Evolutionary conservation across 2,329 filamentous ascomycete species (phyloP).

Genomic region (Fusarium bactridioides): DNA sequence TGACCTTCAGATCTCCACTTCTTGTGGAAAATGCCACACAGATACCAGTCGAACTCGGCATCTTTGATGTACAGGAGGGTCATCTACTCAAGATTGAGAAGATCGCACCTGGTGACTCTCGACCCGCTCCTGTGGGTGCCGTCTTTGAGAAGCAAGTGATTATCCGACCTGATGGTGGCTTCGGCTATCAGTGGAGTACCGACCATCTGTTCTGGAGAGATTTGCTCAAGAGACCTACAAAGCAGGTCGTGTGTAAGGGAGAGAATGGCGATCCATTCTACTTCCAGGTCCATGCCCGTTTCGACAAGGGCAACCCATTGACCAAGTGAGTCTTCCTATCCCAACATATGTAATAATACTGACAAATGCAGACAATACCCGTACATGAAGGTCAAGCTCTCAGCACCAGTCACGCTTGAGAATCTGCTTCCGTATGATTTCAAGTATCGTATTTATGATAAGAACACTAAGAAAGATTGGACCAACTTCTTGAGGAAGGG

Average conservation of each 20-base stretch:
- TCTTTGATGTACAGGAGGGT: slow-evolving; percentile 87
- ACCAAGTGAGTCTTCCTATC: slow-evolving; percentile 62
- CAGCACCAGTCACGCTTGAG: slow-evolving; percentile 91
- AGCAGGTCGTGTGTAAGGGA: slow-evolving; percentile 87
- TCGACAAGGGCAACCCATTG: slow-evolving; percentile 83
- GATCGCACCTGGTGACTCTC: slow-evolving; percentile 87
- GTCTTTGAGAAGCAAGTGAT: slow-evolving; percentile 89
- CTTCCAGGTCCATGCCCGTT: slow-evolving; percentile 92
- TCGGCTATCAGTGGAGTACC: slow-evolving; percentile 94
- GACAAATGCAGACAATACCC: slow-evolving; percentile 74
- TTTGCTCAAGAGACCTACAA: slow-evolving; percentile 81
- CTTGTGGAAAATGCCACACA: slow-evolving; percentile 96
- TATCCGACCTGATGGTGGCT: slow-evolving; percentile 91
- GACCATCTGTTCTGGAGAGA: slow-evolving; percentile 94
- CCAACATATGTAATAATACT: slow-evolving; percentile 1
- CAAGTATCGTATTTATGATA: slow-evolving; percentile 99
- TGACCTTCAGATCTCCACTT: slow-evolving; percentile 91
- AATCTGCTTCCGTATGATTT: slow-evolving; percentile 97
- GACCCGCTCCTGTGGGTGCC: slow-evolving; percentile 90
- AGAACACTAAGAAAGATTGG: slow-evolving; percentile 98
- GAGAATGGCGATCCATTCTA: slow-evolving; percentile 92
- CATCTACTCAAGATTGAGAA: slow-evolving; percentile 98
- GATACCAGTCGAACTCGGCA: slow-evolving; percentile 91
- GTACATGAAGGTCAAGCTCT: slow-evolving; percentile 92
- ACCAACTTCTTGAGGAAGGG: slow-evolving; percentile 97